A percentile compares a stretch with the other conserved stretches of the same genome.
These are phyloP conservation scores for Moringa oleifera DNA, from an alignment of 345 rosid genomes.

Conservation along the genomic window DNA sequence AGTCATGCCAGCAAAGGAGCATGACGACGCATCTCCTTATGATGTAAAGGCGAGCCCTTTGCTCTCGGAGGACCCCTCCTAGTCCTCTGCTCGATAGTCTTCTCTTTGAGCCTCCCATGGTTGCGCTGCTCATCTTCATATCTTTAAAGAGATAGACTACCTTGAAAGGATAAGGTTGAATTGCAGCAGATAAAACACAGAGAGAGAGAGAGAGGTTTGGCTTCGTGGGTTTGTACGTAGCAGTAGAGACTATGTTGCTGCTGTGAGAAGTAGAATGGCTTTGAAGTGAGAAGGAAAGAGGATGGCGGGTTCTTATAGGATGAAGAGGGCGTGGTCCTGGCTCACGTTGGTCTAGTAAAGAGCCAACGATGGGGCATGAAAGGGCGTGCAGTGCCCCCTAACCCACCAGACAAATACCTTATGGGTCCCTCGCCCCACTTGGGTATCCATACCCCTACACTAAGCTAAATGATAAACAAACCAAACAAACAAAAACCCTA, in stretches of 20 bases:
- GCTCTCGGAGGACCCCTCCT: constrained; percentile 71
- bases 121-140: constrained; percentile 54
- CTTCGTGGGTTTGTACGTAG: too few relatives aligned
- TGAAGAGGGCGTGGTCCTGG: constrained; percentile 26
- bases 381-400: constrained; percentile 61
- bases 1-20: constrained; percentile 86
- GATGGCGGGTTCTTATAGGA: constrained; percentile 36
- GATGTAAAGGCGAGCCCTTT: constrained; percentile 76
- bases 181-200: too few relatives aligned
- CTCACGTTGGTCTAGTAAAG: constrained; percentile 49
- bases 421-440: neutral
- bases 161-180: too few relatives aligned
- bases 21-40: constrained; percentile 83
- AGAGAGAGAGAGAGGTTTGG: too few relatives aligned
- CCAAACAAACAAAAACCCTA: neutral
- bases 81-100: constrained; percentile 62
- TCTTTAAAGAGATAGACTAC: neutral
- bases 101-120: constrained; percentile 57
- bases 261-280: constrained; percentile 15
- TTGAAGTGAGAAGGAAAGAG: constrained; percentile 18
- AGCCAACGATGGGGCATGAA: constrained; percentile 61
- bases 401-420: constrained; percentile 42
- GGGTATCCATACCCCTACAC: constrained; percentile 28
- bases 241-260: too few relatives aligned
- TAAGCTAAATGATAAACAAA: constrained; percentile 8